Evolutionary conservation across 352 stramenopile genomes (phyloP).

Genomic region (Pythium rhizo-oryzae): DNA sequence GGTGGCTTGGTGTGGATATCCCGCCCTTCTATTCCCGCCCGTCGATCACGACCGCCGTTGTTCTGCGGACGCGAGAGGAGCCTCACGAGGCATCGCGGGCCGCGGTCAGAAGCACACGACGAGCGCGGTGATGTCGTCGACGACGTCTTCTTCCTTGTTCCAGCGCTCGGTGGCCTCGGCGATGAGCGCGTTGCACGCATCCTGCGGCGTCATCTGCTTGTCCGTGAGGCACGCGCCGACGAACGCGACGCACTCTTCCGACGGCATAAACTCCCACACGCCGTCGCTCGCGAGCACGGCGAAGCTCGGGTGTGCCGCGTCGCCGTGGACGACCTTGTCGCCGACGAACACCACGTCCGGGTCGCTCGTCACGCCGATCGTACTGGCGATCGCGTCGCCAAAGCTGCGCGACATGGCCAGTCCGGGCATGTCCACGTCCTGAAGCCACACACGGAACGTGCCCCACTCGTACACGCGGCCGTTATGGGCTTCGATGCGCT

Average conservation of each 20-base stretch:
- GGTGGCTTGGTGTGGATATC: too few species aligned
- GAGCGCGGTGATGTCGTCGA: conserved; percentile 81
- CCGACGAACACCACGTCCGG: conserved; percentile 58
- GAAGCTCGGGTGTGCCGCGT: conserved; percentile 43
- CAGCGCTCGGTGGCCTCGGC: conserved; percentile 73
- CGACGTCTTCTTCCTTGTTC: conserved; percentile 79
- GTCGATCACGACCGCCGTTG: too few species aligned
- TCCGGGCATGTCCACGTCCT: conserved; percentile 85
- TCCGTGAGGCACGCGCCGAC: conserved; percentile 53
- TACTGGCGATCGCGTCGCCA: conserved; percentile 79
- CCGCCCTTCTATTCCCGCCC: too few species aligned
- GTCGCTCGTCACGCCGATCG: conserved; percentile 72
- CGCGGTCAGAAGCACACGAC: too few species aligned
- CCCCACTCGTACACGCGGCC: conserved; percentile 86
- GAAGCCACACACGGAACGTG: conserved; percentile 78
- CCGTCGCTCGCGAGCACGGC: conserved; percentile 79
- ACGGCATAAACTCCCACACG: conserved; percentile 86
- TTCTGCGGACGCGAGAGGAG: too few species aligned
- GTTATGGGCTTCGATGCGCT: conserved; percentile 69
- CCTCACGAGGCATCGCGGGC: too few species aligned
- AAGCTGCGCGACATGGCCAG: conserved; percentile 86
- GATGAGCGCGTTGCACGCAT: conserved; percentile 65
- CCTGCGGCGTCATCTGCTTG: conserved; percentile 54
- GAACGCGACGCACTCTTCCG: conserved; percentile 70
- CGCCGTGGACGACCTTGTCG: conserved; percentile 38